A percentile compares a stretch with the other conserved stretches of the same genome.
phyloP scores from a whole-genome alignment of 2,329 filamentous ascomycete species.

The Talaromyces verruculosus region DNA sequence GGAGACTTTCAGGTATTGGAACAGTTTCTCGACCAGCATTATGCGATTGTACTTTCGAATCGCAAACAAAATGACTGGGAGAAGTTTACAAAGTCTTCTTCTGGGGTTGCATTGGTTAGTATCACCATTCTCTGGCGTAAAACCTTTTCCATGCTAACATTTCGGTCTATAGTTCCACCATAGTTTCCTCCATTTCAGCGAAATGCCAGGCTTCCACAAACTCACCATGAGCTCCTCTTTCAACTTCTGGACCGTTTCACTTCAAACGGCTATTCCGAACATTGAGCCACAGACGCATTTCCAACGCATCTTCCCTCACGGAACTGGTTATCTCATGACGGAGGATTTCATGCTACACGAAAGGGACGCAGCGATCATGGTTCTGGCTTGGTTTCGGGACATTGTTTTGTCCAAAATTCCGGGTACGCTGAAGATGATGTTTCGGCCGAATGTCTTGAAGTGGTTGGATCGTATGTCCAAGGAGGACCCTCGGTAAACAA shows the following conservation, averaged over 20 bases:
- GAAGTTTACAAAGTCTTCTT: conserved; percentile 32
- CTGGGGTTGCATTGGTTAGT: conserved; percentile 40
- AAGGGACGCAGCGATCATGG: conserved; percentile 30
- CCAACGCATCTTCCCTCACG: conserved; percentile 41
- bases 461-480: conserved; percentile 35
- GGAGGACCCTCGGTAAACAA: conserved; percentile 19
- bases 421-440: conserved; percentile 40
- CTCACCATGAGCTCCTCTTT: conserved; percentile 27
- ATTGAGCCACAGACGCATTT: conserved; percentile 29
- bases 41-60: conserved; percentile 33
- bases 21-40: conserved; percentile 29
- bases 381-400: conserved; percentile 40
- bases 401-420: conserved; percentile 26
- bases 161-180: conserved; percentile 37
- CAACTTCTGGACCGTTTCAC: conserved; percentile 39
- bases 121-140: background rate
- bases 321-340: conserved; percentile 41
- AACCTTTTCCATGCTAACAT: background rate
- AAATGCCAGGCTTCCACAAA: conserved; percentile 29
- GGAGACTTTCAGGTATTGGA: conserved; percentile 31
- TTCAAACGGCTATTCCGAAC: conserved; percentile 29
- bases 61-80: conserved; percentile 36
- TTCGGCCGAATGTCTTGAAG: conserved; percentile 38
- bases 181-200: conserved; percentile 33
- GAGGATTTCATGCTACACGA: conserved; percentile 41